Evolutionary conservation across 352 stramenopile species (phyloP), one percentile per base, ranked within the genome.

Genomic region (Globisporangium middletonii): DNA sequence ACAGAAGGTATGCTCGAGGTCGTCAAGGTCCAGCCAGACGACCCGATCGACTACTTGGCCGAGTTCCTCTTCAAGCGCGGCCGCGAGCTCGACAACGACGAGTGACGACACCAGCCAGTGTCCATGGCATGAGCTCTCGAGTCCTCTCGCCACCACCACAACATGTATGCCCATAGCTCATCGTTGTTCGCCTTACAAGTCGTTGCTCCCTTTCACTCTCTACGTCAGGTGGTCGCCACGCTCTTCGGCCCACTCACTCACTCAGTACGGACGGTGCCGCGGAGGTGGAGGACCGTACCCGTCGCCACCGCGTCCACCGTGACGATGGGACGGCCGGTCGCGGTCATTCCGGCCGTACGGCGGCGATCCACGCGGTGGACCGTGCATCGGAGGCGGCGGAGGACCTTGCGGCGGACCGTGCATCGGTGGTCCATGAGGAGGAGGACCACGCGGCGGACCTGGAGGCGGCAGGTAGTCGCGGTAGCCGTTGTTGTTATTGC

Each of bases 31-130:
- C 80, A 94, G 67, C 84, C 86, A 0, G 73, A 85, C 19, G 84
- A 96, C 56, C 86, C 88, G 41, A 89, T 95, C 56, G 86, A 95
- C 67, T 95, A 90, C 53, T 69, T 96, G 27, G 86, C 88, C 23
- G 83, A 94, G 57, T 94, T 89, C 52, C 75, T 95, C 30, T 94
- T 95, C 68, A 72, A 78, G 42, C 93, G 92, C 58, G 82, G 77
- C 18, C 72, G 75, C 16, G 76, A 88, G 51, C 62, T 88, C 50
- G 79, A 87, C 23, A 57, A 19, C 7, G 18, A 19, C 3, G 48
- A 43, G 16, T 15, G 30, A 28, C 6, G 23, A 47, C 44, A 49
- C 4, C 13, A 23, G 60, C n/a, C 66, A 33, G 50, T 27, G 7
- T 49, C 13, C 28, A 37, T 42, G 27, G 23, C 4, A 1, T 4